Percentiles rank a stretch among this genome's conserved stretches.
phyloP scores from a whole-genome alignment of 2,329 filamentous ascomycete species.

The Clonostachys chloroleuca region DNA sequence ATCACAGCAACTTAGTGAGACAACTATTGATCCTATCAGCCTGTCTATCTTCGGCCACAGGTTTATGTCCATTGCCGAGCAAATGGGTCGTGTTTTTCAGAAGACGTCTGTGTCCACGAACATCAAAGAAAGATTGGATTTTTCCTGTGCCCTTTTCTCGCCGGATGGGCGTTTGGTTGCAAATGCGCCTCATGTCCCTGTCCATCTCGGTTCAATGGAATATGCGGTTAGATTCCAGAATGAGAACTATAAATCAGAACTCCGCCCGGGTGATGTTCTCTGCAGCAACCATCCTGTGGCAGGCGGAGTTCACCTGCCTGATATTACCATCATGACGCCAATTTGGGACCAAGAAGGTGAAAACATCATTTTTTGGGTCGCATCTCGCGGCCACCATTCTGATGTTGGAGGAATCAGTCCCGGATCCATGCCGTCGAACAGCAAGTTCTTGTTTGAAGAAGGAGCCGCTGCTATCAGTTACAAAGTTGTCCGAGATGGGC shows the following conservation, averaged over 20 bases:
- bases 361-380: conserved; percentile 18
- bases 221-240: conserved; percentile 67
- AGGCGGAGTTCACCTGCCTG: conserved; percentile 30
- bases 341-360: conserved; percentile 25
- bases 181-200: conserved; percentile 71
- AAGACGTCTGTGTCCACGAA: conserved; percentile 75
- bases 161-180: conserved; percentile 67
- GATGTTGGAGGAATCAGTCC: conserved; percentile 68
- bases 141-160: conserved; percentile 74
- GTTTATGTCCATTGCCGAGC: conserved; percentile 79
- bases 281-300: conserved; percentile 49
- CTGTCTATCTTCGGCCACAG: conserved; percentile 72
- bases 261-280: conserved; percentile 70
- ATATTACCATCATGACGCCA: conserved; percentile 28
- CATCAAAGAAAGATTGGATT: conserved; percentile 77
- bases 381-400: conserved; percentile 22
- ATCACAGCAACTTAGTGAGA: conserved; percentile 2
- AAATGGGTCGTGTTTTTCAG: conserved; percentile 73
- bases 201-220: conserved; percentile 75
- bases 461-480: conserved; percentile 61
- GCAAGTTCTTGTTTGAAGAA: conserved; percentile 60
- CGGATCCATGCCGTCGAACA: conserved; percentile 78
- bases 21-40: conserved; percentile 63
- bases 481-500: conserved; percentile 70
- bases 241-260: conserved; percentile 61